phyloP scores from a whole-genome alignment of 148 eudicot species.

The Rhododendron vialii region DNA sequence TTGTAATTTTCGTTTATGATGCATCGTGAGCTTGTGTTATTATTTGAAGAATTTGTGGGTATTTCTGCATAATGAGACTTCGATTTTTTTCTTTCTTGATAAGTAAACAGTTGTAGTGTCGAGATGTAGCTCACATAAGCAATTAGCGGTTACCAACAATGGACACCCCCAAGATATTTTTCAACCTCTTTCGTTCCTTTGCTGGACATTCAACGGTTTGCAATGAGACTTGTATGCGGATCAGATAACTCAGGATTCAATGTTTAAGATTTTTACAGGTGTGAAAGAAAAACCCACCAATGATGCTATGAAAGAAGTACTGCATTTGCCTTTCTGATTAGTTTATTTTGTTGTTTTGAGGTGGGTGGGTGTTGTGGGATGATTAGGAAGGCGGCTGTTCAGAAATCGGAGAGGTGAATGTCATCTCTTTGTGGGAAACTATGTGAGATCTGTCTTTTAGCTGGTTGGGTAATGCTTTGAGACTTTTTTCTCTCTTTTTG shows the following conservation, averaged over 20 bases:
- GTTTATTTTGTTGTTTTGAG: background rate
- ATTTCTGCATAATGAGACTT: background rate
- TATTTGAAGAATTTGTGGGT: background rate
- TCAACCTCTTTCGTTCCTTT: background rate
- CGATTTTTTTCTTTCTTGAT: background rate
- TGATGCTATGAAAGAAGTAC: background rate
- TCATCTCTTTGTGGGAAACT: background rate
- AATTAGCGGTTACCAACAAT: background rate
- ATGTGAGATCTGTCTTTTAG: background rate
- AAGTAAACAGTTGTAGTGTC: background rate
- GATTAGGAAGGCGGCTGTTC: background rate
- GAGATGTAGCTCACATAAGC: background rate
- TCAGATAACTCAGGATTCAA: background rate
- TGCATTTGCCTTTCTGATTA: background rate
- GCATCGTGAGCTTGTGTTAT: background rate
- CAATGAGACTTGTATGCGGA: background rate
- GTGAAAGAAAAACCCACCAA: background rate
- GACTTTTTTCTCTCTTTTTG: background rate
- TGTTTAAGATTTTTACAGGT: background rate
- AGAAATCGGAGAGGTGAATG: background rate
- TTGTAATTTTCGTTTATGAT: background rate
- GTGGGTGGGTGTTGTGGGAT: background rate
- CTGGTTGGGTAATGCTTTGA: background rate
- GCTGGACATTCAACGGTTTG: background rate
- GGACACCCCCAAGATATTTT: background rate